Conservation (phyloP, 1,284 basidiomycete species). For the Cryptococcus sp. region DNA sequence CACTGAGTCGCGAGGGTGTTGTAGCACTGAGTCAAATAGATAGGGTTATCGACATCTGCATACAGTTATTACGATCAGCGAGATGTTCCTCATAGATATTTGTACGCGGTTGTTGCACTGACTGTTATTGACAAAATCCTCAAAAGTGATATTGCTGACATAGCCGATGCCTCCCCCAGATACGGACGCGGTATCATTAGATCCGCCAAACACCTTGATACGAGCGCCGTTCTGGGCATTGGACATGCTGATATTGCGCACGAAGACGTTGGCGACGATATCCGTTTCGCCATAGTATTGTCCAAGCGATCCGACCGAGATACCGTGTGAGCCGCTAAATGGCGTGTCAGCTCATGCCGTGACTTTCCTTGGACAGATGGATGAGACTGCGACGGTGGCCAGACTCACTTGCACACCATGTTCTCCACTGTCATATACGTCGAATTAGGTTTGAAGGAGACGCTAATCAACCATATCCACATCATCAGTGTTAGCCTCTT, state of each 20-base stretch:
- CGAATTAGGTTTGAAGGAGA: conserved; percentile 67
- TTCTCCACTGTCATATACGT: conserved; percentile 64
- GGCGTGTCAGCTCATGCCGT: too few relatives aligned
- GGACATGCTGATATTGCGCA: conserved; percentile 61
- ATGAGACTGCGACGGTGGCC: background rate
- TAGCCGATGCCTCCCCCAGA: conserved; percentile 63
- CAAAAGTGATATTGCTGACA: conserved; percentile 56
- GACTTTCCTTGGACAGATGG: too few relatives aligned
- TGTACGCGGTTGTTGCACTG: conserved; percentile 2
- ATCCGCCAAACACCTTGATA: conserved; percentile 68
- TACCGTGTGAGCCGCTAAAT: conserved; percentile 54
- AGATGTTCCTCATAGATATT: background rate
- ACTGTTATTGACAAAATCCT: conserved; percentile 26
- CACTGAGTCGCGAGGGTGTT: conserved; percentile 45
- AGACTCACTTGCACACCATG: conserved; percentile 61
- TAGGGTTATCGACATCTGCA: conserved; percentile 60
- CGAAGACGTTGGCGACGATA: conserved; percentile 67
- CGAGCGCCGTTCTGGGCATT: conserved; percentile 65
- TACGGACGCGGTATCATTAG: conserved; percentile 33
- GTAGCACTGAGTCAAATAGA: conserved; percentile 63
- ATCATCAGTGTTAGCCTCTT: background rate
- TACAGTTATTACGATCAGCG: background rate
- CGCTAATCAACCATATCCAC: conserved; percentile 59
- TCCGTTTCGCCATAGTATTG: conserved; percentile 62
- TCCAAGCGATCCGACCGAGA: conserved; percentile 64